Percentiles rank a stretch among this genome's conserved stretches.
These are phyloP conservation scores for Carex myosuroides DNA, from an alignment of 176 grass and related monocot genomes.

Conservation along the genomic window DNA sequence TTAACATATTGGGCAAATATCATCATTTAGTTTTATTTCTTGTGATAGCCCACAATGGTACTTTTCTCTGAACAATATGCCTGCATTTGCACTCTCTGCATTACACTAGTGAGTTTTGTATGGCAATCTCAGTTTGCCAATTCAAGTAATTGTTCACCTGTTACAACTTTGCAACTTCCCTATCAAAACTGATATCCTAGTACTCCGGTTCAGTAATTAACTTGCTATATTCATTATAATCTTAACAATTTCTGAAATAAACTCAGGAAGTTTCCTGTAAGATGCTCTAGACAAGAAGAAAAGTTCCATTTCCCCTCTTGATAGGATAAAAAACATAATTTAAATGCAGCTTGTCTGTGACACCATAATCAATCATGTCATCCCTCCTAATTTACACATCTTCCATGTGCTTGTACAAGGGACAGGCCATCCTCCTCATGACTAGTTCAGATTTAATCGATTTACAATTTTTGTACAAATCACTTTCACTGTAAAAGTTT, in stretches of 20 bases:
- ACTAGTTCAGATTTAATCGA: neutral
- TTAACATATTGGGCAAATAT: neutral
- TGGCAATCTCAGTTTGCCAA: neutral
- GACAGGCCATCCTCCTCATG: neutral
- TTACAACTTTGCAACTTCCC: neutral
- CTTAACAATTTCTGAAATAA: neutral
- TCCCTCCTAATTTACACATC: neutral
- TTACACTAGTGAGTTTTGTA: neutral
- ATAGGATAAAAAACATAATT: slow-evolving; percentile 1
- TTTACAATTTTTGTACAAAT: neutral
- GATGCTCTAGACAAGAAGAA: neutral
- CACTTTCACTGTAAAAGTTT: neutral
- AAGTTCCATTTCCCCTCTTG: neutral
- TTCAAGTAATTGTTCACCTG: neutral
- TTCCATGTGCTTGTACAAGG: neutral
- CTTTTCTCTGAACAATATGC: neutral
- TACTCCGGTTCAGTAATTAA: neutral
- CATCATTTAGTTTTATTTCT: neutral
- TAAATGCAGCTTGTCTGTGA: neutral
- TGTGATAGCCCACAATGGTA: neutral
- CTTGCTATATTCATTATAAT: neutral
- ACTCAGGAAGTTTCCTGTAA: neutral
- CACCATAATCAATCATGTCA: neutral
- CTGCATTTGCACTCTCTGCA: neutral
- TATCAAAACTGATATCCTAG: neutral